Percentiles rank a stretch among this genome's conserved stretches.
Conservation (phyloP, 2,329 filamentous ascomycete species). For the Coniochaeta prunicola region DNA sequence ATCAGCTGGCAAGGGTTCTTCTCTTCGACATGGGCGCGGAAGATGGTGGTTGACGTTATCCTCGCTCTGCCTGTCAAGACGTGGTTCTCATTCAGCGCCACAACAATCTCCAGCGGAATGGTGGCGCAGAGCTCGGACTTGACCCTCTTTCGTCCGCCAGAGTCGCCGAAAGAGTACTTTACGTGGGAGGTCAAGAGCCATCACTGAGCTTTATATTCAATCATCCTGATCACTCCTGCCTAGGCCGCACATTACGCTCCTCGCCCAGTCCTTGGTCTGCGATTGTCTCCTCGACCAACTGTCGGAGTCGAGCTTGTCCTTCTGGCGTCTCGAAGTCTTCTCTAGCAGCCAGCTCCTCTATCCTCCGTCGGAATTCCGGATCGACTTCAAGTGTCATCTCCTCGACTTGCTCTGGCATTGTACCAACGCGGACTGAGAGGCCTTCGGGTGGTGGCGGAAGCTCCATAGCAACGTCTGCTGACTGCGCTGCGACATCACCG, state of each 20-base stretch:
- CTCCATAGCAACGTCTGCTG: slow-evolving; percentile 20
- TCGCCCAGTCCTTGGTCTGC: slow-evolving; percentile 56
- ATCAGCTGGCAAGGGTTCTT: slow-evolving; percentile 56
- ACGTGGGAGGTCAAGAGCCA: slow-evolving; percentile 51
- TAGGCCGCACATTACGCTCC: slow-evolving; percentile 57
- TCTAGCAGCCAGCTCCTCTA: slow-evolving; percentile 79
- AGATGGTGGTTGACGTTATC: slow-evolving; percentile 38
- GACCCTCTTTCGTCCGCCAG: slow-evolving; percentile 45
- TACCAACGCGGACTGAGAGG: slow-evolving; percentile 69
- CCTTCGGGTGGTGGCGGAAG: slow-evolving; percentile 67
- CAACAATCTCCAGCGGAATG: slow-evolving; percentile 40
- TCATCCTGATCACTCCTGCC: slow-evolving; percentile 40
- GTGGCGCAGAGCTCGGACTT: slow-evolving; percentile 39
- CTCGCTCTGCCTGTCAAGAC: slow-evolving; percentile 31
- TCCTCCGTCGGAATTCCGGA: slow-evolving; percentile 74
- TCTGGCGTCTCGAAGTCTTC: slow-evolving; percentile 77
- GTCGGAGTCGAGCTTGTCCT: slow-evolving; percentile 71
- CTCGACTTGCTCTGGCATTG: slow-evolving; percentile 53
- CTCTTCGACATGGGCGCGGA: slow-evolving; percentile 42
- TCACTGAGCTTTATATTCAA: slow-evolving; percentile 22
- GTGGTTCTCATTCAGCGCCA: slow-evolving; percentile 51
- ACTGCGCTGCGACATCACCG: slow-evolving; percentile 13
- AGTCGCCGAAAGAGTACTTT: slow-evolving; percentile 44
- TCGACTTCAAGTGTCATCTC: slow-evolving; percentile 61
- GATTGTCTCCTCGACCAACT: slow-evolving; percentile 75